A percentile compares a stretch with the other conserved stretches of the same genome.
Evolutionary conservation across 768 basidiomycete species (phyloP).

Genomic region (Epithele typhae): DNA sequence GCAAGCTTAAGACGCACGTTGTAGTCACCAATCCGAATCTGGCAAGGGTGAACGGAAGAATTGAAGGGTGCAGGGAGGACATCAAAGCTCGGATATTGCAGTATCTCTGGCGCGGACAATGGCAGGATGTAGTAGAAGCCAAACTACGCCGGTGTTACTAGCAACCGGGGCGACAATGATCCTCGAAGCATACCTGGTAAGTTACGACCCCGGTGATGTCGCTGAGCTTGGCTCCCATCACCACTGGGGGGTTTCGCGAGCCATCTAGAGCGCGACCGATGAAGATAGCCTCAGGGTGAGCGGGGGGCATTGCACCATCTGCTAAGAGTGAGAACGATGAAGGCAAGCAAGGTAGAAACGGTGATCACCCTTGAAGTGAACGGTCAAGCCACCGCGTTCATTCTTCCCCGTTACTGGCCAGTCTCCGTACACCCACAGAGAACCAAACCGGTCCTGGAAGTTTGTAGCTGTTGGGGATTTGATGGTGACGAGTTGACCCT

Average conservation of each 20-base stretch:
- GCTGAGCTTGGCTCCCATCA: conserved; percentile 40
- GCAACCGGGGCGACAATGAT: too few species aligned
- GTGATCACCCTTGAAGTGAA: conserved; percentile 36
- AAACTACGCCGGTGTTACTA: too few species aligned
- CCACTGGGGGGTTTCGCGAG: conserved; percentile 43
- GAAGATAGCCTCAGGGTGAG: conserved; percentile 53
- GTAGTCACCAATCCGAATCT: conserved; percentile 54
- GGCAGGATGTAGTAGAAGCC: conserved; percentile 58
- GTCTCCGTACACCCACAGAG: conserved; percentile 56
- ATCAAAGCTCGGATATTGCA: conserved; percentile 32
- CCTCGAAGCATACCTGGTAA: conserved; percentile 47
- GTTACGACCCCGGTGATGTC: conserved; percentile 54
- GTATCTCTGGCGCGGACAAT: conserved; percentile 46
- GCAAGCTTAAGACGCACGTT: conserved; percentile 35
- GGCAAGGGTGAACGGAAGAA: conserved; percentile 33
- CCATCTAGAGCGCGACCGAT: conserved; percentile 52
- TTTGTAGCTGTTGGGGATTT: conserved; percentile 41
- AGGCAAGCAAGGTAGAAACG: neutral
- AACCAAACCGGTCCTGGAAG: conserved; percentile 50
- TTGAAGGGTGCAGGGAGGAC: conserved; percentile 38
- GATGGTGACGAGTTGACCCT: conserved; percentile 53
- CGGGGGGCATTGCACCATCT: conserved; percentile 43
- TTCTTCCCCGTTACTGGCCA: conserved; percentile 57
- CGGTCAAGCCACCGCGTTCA: conserved; percentile 47
- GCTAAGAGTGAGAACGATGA: too few species aligned